These are phyloP conservation scores for Hypholoma fasciculare DNA, from an alignment of 768 basidiomycete species.

Conservation along the genomic window DNA sequence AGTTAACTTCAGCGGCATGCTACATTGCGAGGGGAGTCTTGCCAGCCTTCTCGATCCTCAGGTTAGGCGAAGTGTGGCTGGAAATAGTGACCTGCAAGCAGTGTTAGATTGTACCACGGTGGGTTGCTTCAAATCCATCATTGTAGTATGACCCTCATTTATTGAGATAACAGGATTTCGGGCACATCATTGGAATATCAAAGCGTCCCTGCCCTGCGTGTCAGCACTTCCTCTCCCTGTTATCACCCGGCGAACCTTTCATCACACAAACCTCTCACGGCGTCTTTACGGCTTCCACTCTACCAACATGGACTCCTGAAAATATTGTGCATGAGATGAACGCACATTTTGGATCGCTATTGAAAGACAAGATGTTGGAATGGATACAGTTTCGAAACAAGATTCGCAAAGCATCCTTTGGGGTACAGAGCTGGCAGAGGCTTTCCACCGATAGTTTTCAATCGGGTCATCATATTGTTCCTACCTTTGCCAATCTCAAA, in stretches of 20 bases:
- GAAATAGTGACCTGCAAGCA: no score
- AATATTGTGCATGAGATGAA: slow-evolving; percentile 5
- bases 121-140: no score
- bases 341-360: not conserved
- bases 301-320: slow-evolving; percentile 5
- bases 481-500: no score
- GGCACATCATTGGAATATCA: slow-evolving; percentile 7
- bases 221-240: not conserved
- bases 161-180: not conserved
- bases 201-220: slow-evolving; percentile 10
- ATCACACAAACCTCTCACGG: slow-evolving; percentile 2
- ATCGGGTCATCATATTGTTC: no score
- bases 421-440: no score
- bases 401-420: no score
- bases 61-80: no score
- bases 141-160: no score
- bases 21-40: slow-evolving; percentile 3
- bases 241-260: not conserved
- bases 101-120: no score
- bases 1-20: not conserved
- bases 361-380: not conserved
- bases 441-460: no score
- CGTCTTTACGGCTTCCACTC: not conserved
- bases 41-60: slow-evolving; percentile 4
- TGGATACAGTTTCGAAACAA: no score